Base-by-base conservation (phyloP, 1,284 basidiomycete species). In the Xerocomus nothofagi region DNA sequence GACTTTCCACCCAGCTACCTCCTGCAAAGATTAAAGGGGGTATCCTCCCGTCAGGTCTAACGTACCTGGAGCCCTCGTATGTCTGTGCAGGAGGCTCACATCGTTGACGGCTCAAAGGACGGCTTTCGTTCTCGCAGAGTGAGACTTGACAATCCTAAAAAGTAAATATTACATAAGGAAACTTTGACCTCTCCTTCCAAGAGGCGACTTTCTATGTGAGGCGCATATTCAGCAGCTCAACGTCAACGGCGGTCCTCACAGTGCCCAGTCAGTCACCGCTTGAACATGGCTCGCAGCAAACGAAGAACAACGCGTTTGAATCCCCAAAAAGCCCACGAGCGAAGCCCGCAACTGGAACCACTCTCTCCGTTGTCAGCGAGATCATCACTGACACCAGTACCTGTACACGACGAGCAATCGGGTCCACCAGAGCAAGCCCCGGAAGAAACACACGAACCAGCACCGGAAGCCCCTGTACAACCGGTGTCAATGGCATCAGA, bases 201-300 rank as follows among this genome's bases (percentile, higher is more conserved):
- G 37, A 50, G 41, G 30, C 49, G 53, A 50, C 47, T 49, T 59
- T 63, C 50, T 21, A n/a, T 41, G 54, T 42, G 40, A 45, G 56
- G 41, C 24, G 44, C 34, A 34, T 39, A 50, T 44, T 42, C 24
- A 42, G 23, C 26, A 33, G 45, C 55, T 46, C 49, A 32, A 44
- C 59, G 21, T 23, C 49, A 32, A 44, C 59, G 21, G 23, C 24
- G 21, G 51, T 45, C 44, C 34, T 42, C 48, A 44, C 49, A 47
- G 57, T 56, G 32, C 21, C 46, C 31, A 44, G 32, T 18, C 32
- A 31, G 37, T 43, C 46, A 44, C 11, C 33, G 15, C 50, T 49
- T 30, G 48, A 55, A 46, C 40, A 67, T 67, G 65, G 60, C 65
- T 60, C 65, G 67, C 37, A 69, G 55, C 50, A 67, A 55, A 64